phyloP scores from a whole-genome alignment of 2,329 filamentous ascomycete genomes.

The Basipetospora sp. region DNA sequence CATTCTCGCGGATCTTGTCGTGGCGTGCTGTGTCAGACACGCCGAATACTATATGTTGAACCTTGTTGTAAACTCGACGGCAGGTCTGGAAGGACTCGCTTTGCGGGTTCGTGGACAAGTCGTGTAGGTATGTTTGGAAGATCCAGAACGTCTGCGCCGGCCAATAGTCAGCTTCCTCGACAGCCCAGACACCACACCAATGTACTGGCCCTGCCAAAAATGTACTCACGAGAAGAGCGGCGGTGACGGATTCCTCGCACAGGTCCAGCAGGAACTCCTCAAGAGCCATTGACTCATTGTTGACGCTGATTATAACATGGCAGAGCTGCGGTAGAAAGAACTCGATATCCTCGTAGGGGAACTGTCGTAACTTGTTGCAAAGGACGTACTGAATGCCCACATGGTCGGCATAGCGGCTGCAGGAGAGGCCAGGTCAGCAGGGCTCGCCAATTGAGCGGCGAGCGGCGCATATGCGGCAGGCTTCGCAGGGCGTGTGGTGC shows the following conservation, averaged over 20 bases:
- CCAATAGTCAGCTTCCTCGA: constrained; percentile 8
- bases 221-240: constrained; percentile 58
- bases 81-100: constrained; percentile 69
- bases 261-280: constrained; percentile 77
- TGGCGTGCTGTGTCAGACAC: constrained; percentile 51
- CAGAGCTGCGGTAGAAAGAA: constrained; percentile 83
- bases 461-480: neutral
- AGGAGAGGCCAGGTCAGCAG: constrained; percentile 2
- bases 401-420: constrained; percentile 74
- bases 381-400: constrained; percentile 81
- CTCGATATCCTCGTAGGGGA: constrained; percentile 81
- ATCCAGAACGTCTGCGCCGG: constrained; percentile 65
- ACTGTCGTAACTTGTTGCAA: constrained; percentile 76
- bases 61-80: constrained; percentile 72
- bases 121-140: constrained; percentile 75
- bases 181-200: neutral
- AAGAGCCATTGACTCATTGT: constrained; percentile 83
- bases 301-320: constrained; percentile 72
- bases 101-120: constrained; percentile 60
- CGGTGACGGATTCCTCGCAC: constrained; percentile 76
- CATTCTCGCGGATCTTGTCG: constrained; percentile 70
- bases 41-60: constrained; percentile 76
- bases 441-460: neutral
- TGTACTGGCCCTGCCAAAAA: too few species aligned
- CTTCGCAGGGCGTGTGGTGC: constrained; percentile 25